phyloP scores from a whole-genome alignment of 345 rosid species.

The Geranium brycei region DNA sequence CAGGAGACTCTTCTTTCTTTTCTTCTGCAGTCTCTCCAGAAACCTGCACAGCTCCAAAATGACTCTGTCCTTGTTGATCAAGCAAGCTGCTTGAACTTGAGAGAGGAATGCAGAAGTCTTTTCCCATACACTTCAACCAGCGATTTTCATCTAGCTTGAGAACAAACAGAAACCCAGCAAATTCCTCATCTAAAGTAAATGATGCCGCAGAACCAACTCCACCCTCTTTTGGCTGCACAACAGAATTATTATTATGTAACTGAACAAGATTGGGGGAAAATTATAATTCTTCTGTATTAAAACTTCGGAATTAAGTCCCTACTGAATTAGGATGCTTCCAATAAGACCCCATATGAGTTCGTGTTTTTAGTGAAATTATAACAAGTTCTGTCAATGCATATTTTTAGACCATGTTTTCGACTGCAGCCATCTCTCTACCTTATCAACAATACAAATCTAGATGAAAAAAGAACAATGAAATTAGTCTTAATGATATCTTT shows the following conservation, averaged over 20 bases:
- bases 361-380: too few species aligned
- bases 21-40: conserved; percentile 23
- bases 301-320: not conserved
- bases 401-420: too few species aligned
- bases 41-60: conserved; percentile 19
- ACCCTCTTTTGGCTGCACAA: conserved; percentile 49
- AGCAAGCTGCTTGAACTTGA: conserved; percentile 28
- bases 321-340: too few species aligned
- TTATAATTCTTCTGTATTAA: conserved; percentile 6
- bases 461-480: too few species aligned
- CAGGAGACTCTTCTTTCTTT: conserved; percentile 29
- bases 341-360: too few species aligned
- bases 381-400: too few species aligned
- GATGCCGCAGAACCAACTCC: conserved; percentile 43
- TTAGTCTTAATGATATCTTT: too few species aligned
- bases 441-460: too few species aligned
- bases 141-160: conserved; percentile 53
- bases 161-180: conserved; percentile 70
- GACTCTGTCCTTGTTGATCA: conserved; percentile 14
- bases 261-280: not conserved
- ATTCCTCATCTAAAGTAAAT: conserved; percentile 52
- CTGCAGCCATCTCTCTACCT: too few species aligned
- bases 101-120: conserved; percentile 72
- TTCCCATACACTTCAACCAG: conserved; percentile 58
- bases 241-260: conserved; percentile 6